Base-by-base conservation (phyloP, 257 asterid genomes). In the Penstemon newberryi region DNA sequence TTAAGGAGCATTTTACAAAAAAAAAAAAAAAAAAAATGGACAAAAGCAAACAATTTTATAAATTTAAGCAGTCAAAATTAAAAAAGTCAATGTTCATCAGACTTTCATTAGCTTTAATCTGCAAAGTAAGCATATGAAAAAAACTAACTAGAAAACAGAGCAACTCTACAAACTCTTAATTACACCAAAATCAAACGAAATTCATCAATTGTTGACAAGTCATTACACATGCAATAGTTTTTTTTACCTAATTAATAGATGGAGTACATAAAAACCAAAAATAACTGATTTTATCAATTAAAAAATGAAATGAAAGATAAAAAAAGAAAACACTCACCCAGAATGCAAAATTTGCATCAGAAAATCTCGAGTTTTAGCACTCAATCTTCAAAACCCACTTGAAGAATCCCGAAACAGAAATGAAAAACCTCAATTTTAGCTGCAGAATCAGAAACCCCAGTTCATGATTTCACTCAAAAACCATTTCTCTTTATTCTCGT, bases 341-440 rank as follows among this genome's bases (percentile, higher is more conserved):
- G 70, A 73, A 54, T 55, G 39, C 46, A 63, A 53, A 72, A 71
- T 66, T 69, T 41, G 77, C 81, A 70, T 61, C 71, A 78, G 15
- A 74, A 76, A 49, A 51, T 44, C 72, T 43, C 73, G 60, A 63
- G 56, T 79, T 71, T 8, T 9, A 63, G 38, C 7, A 45, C 67
- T 67, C 56, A 55, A 72, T 74, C 69, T 67, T 66, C 75, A 56
- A 67, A 75, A 56, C 61, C 79, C 81, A 69, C 75, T 66, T 71
- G 73, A 58, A 73, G 68, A 80, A 46, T 72, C 74, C 75, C 62
- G 67, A 77, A 71, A n/a, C 37, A 10, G 51, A 75, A 50, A 68
- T 7, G n/a, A 72, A 66, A 67, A 76, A 67, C 58, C 73, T 36
- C 60, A 67, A 58, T 69, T 72, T 78, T 71, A 18, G 42, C 63